Evolutionary conservation across 441 rosid genomes (phyloP).

Genomic region (Manihot esculenta): DNA sequence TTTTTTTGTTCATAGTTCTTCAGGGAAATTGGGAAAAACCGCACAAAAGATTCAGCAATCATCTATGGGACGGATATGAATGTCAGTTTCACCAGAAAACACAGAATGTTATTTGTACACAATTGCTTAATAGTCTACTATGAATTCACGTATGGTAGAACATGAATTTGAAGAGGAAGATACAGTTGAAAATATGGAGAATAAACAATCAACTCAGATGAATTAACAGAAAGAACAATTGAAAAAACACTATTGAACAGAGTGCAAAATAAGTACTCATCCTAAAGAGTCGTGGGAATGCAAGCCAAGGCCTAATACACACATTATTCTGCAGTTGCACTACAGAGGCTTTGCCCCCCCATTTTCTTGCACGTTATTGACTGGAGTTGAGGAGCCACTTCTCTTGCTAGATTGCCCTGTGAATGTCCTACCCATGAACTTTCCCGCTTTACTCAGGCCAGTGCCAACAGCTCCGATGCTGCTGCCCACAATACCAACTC

Average conservation of each 20-base stretch:
- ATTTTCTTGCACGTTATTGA: slow-evolving; percentile 50
- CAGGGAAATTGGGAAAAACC: background rate
- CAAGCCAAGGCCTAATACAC: slow-evolving; percentile 21
- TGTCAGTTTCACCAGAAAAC: too few relatives aligned
- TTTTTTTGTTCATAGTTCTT: too few relatives aligned
- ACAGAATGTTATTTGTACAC: background rate
- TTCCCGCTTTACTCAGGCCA: slow-evolving; percentile 86
- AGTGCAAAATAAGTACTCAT: background rate
- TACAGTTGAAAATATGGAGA: too few relatives aligned
- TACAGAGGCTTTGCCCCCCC: slow-evolving; percentile 53
- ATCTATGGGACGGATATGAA: background rate
- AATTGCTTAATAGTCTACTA: too few relatives aligned
- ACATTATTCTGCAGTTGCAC: background rate
- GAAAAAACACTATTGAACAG: background rate
- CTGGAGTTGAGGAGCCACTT: slow-evolving; percentile 64
- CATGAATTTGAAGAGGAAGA: too few relatives aligned
- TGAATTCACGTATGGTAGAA: too few relatives aligned
- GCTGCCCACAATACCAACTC: slow-evolving; percentile 75
- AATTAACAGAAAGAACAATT: background rate
- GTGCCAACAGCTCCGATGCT: slow-evolving; percentile 75
- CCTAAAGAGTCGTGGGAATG: background rate
- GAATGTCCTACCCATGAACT: slow-evolving; percentile 83
- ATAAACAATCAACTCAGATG: too few relatives aligned
- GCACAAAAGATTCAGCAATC: background rate
- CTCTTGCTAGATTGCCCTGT: slow-evolving; percentile 81